Conservation (phyloP, 192 early-diverging fungal genomes). For the Gamsiella multidivaricata region DNA sequence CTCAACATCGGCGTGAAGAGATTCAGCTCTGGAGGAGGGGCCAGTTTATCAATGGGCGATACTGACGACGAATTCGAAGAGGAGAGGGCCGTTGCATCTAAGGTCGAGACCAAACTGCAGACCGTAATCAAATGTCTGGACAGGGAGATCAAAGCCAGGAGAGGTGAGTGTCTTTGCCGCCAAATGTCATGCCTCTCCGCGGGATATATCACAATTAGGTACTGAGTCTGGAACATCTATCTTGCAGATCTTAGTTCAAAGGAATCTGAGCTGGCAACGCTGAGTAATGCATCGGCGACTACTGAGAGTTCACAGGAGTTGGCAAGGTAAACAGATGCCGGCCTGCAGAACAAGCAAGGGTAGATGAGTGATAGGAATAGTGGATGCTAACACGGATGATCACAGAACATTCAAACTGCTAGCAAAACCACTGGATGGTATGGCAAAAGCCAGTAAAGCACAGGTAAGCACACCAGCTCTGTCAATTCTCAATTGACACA, state of each 20-base stretch:
- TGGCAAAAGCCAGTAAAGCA: slow-evolving; percentile 51
- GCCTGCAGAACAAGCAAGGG: background rate
- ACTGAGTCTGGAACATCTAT: too few species aligned
- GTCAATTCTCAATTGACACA: background rate
- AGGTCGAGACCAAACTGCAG: slow-evolving; percentile 41
- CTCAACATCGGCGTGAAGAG: slow-evolving; percentile 44
- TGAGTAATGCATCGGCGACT: slow-evolving; percentile 27
- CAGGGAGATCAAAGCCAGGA: slow-evolving; percentile 45
- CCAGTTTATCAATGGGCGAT: slow-evolving; percentile 19
- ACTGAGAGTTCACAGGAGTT: slow-evolving; percentile 32
- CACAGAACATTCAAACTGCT: slow-evolving; percentile 33
- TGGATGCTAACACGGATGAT: background rate
- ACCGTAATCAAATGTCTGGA: slow-evolving; percentile 35
- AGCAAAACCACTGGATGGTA: slow-evolving; percentile 46
- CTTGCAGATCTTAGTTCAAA: slow-evolving; percentile 42
- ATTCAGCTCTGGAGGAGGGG: slow-evolving; percentile 27
- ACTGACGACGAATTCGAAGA: slow-evolving; percentile 53
- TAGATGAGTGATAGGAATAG: too few species aligned
- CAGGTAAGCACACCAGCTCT: too few species aligned
- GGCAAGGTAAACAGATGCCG: slow-evolving; percentile 15
- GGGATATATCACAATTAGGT: too few species aligned
- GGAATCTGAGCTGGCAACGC: slow-evolving; percentile 43
- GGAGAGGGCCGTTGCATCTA: slow-evolving; percentile 6
- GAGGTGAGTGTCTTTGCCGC: slow-evolving; percentile 18
- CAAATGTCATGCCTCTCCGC: background rate